These are phyloP conservation scores for Sarocladiaceae sp. DNA, from an alignment of 2,329 filamentous ascomycete species.

Conservation along the genomic window DNA sequence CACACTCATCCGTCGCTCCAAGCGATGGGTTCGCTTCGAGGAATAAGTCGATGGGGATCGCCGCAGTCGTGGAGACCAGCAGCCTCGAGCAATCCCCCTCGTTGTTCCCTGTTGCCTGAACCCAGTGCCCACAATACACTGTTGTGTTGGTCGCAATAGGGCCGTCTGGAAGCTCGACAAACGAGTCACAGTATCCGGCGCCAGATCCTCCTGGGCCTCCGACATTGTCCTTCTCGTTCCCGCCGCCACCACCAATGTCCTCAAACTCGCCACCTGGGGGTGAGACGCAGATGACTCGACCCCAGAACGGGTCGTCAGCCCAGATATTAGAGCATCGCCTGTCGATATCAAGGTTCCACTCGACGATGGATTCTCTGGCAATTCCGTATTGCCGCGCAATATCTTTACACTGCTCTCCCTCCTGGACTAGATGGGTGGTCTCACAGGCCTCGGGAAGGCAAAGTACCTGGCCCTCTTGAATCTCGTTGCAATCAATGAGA, in stretches of 20 bases:
- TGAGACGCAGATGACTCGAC: constrained; percentile 12
- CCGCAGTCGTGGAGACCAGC: too few relatives aligned
- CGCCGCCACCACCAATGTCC: background rate
- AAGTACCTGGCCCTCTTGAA: constrained; percentile 12
- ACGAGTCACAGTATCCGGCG: background rate
- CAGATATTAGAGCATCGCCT: constrained; percentile 12
- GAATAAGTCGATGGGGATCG: too few relatives aligned
- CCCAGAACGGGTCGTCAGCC: constrained; percentile 13
- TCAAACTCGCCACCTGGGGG: constrained; percentile 7
- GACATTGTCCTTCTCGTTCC: background rate
- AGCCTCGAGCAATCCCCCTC: too few relatives aligned
- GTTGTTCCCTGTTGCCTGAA: too few relatives aligned
- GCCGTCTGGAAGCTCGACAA: too few relatives aligned
- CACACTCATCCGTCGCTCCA: too few relatives aligned
- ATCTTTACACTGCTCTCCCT: constrained; percentile 9
- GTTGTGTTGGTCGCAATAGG: too few relatives aligned
- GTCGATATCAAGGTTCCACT: constrained; percentile 12
- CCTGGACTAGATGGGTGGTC: too few relatives aligned
- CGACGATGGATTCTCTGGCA: constrained; percentile 1
- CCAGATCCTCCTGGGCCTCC: constrained; percentile 1
- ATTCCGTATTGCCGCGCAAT: constrained; percentile 8
- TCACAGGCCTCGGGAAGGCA: constrained; percentile 13
- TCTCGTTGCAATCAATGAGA: constrained; percentile 11
- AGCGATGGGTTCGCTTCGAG: too few relatives aligned
- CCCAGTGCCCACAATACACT: too few relatives aligned